phyloP scores from a whole-genome alignment of 1,284 basidiomycete genomes.

The Heterobasidion annosum region DNA sequence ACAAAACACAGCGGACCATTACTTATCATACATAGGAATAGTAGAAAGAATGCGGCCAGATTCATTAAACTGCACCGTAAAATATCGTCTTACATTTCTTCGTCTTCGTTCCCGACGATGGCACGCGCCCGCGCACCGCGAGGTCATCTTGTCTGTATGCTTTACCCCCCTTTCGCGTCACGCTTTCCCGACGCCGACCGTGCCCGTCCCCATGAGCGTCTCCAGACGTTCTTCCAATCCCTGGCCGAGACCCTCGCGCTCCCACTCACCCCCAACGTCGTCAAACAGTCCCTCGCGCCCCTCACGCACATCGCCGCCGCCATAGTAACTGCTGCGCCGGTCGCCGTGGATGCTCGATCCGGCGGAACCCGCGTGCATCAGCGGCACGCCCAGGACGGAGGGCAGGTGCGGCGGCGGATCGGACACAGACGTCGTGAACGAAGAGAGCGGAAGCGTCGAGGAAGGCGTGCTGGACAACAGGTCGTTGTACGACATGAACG shows the following conservation, averaged over 20 bases:
- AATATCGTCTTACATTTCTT: too few species aligned
- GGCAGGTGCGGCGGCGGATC: slow-evolving; percentile 64
- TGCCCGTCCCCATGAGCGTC: slow-evolving; percentile 23
- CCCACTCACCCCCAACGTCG: slow-evolving; percentile 73
- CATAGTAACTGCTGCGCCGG: slow-evolving; percentile 14
- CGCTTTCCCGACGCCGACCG: neutral
- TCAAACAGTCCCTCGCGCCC: slow-evolving; percentile 29
- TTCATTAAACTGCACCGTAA: too few species aligned
- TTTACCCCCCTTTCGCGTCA: neutral
- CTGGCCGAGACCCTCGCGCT: slow-evolving; percentile 69
- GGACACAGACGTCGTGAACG: slow-evolving; percentile 53
- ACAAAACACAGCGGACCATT: too few species aligned
- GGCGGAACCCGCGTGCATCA: slow-evolving; percentile 7
- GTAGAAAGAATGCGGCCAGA: too few species aligned
- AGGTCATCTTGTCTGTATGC: neutral
- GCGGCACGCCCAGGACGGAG: slow-evolving; percentile 37
- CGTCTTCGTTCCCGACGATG: too few species aligned
- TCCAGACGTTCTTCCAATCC: slow-evolving; percentile 79
- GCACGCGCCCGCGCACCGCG: too few species aligned
- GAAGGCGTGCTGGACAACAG: slow-evolving; percentile 70
- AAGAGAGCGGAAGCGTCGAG: slow-evolving; percentile 59
- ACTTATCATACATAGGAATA: too few species aligned
- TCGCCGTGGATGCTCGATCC: slow-evolving; percentile 13
- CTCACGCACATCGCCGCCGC: slow-evolving; percentile 17
- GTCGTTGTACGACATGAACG: slow-evolving; percentile 82